A percentile compares a stretch with the other conserved stretches of the same genome.
These are phyloP conservation scores for Hydrangea macrophylla DNA, from an alignment of 148 eudicot species.

Conservation along the genomic window DNA sequence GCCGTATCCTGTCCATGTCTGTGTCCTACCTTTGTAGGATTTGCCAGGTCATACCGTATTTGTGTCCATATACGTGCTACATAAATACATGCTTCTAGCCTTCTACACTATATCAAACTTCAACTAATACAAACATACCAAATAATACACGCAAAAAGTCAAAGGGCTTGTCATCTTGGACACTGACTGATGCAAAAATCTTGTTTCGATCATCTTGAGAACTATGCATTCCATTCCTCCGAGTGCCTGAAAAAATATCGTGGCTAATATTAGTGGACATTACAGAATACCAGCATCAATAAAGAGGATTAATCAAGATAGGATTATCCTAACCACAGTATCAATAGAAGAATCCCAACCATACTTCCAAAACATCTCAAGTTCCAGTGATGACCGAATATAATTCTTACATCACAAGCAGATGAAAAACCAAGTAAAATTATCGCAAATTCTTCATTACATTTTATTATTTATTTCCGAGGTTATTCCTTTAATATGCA, in stretches of 20 bases:
- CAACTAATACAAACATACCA: constrained; percentile 41
- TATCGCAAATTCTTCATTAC: neutral
- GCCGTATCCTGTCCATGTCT: no score
- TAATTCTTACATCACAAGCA: neutral
- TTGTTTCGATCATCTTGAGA: constrained; percentile 25
- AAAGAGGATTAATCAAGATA: neutral
- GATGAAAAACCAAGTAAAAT: neutral
- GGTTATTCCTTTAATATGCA: neutral
- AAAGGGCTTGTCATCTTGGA: constrained; percentile 34
- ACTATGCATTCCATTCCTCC: constrained; percentile 9
- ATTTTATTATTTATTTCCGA: no score
- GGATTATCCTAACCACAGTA: neutral
- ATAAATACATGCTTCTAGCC: no score
- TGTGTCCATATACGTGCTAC: no score
- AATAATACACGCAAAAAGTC: constrained; percentile 45
- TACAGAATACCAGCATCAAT: neutral
- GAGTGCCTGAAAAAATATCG: constrained; percentile 11
- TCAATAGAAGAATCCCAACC: no score
- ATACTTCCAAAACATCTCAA: no score
- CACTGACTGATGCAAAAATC: constrained; percentile 23
- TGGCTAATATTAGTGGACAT: neutral
- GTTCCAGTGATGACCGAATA: no score
- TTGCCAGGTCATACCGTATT: no score
- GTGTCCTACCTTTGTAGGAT: no score
- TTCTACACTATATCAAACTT: neutral